Conservation (phyloP, 805 yeast species). For the Suhomyces sp. region DNA sequence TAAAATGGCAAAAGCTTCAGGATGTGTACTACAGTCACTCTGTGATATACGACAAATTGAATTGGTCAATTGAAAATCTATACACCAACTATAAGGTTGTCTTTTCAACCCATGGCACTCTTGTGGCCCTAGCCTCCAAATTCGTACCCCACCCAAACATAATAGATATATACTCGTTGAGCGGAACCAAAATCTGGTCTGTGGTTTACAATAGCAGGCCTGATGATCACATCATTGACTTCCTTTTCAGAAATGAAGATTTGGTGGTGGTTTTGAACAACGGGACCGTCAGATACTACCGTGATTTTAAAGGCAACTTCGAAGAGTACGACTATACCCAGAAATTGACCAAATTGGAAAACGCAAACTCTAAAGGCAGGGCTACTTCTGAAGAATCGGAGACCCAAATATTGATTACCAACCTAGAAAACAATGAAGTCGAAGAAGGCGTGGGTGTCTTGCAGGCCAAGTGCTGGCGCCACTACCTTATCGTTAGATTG, state of each 20-base stretch:
- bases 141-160: slow-evolving; percentile 32
- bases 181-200: slow-evolving; percentile 35
- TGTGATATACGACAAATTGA: slow-evolving; percentile 50
- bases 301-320: slow-evolving; percentile 67
- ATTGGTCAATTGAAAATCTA: slow-evolving; percentile 46
- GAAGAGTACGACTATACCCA: slow-evolving; percentile 41
- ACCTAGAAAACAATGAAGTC: slow-evolving; percentile 30
- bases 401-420: slow-evolving; percentile 18
- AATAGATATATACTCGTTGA: slow-evolving; percentile 34
- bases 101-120: slow-evolving; percentile 52
- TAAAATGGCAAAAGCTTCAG: slow-evolving; percentile 76
- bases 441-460: slow-evolving; percentile 28
- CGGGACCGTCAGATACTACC: slow-evolving; percentile 55
- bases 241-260: slow-evolving; percentile 51
- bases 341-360: slow-evolving; percentile 16
- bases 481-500: slow-evolving; percentile 45
- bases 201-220: slow-evolving; percentile 41
- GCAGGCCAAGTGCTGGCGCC: slow-evolving; percentile 30
- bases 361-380: background rate
- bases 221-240: slow-evolving; percentile 50
- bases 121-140: slow-evolving; percentile 50
- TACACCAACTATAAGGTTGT: slow-evolving; percentile 42
- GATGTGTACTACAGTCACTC: slow-evolving; percentile 65
- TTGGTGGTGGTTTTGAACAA: slow-evolving; percentile 53
- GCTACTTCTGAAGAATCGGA: slow-evolving; percentile 1